Conservation (phyloP, 2,329 filamentous ascomycete genomes). For the Xylaria arbuscula region DNA sequence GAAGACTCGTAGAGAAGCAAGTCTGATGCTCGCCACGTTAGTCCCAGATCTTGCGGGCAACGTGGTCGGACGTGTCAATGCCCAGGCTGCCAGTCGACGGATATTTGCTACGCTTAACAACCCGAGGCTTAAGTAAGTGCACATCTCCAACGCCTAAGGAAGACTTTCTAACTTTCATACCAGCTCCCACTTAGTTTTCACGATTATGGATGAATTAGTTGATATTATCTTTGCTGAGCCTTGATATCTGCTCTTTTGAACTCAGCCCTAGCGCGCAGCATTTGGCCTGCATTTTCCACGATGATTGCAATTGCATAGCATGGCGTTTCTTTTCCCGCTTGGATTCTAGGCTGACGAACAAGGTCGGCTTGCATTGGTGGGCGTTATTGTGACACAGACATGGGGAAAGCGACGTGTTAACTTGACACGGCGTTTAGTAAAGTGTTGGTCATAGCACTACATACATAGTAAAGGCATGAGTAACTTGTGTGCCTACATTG, state of each 20-base stretch:
- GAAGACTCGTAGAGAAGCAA: conserved; percentile 86
- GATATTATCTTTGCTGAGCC: conserved; percentile 69
- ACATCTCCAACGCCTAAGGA: conserved; percentile 6
- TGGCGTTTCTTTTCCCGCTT: conserved; percentile 27
- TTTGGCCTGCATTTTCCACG: conserved; percentile 16
- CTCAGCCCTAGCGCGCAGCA: conserved; percentile 1
- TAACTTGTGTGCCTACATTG: conserved; percentile 6
- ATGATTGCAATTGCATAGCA: conserved; percentile 38
- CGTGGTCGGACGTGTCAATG: conserved; percentile 92
- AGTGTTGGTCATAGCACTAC: conserved; percentile 14
- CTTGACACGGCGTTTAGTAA: conserved; percentile 4
- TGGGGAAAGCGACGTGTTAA: conserved; percentile 22
- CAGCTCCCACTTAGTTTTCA: conserved; percentile 76
- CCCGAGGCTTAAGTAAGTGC: conserved; percentile 81
- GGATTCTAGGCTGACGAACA: conserved; percentile 15
- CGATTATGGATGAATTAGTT: conserved; percentile 76
- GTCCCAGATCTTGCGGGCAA: conserved; percentile 91
- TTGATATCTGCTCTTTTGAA: conserved; percentile 36
- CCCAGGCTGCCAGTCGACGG: conserved; percentile 87
- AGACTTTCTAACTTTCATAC: conserved; percentile 41
- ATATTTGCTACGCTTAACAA: conserved; percentile 95
- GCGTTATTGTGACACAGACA: conserved; percentile 31
- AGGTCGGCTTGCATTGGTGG: conserved; percentile 31
- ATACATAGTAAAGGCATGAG: neutral
- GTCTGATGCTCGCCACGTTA: conserved; percentile 86